A percentile compares a stretch with the other conserved stretches of the same genome.
These are phyloP conservation scores for Botrytis squamosa DNA, from an alignment of 2,329 filamentous ascomycete genomes.

Conservation along the genomic window DNA sequence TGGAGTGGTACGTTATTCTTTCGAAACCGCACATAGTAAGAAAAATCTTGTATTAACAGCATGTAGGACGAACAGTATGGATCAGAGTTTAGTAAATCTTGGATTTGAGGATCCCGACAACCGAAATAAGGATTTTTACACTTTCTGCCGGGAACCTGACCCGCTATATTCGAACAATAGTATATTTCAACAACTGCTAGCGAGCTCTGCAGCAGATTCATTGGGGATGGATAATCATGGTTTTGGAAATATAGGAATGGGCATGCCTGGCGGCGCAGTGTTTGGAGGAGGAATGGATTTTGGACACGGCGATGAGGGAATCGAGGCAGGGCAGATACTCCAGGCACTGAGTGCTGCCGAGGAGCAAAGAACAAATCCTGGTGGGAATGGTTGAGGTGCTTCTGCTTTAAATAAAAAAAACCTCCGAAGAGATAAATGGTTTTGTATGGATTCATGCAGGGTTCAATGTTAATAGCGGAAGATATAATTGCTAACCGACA, in stretches of 20 bases:
- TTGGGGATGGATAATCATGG: slow-evolving; percentile 27
- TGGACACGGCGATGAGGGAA: slow-evolving; percentile 35
- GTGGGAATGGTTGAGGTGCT: slow-evolving; percentile 11
- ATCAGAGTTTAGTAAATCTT: slow-evolving; percentile 40
- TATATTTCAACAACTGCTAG: slow-evolving; percentile 37
- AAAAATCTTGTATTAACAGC: slow-evolving; percentile 24
- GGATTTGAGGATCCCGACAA: slow-evolving; percentile 40
- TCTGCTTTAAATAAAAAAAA: background rate
- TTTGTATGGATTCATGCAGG: background rate
- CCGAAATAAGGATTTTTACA: slow-evolving; percentile 39
- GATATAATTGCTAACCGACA: background rate
- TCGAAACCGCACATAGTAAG: background rate
- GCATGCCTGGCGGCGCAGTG: slow-evolving; percentile 11
- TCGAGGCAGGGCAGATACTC: slow-evolving; percentile 39
- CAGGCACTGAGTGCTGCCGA: slow-evolving; percentile 37
- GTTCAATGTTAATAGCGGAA: background rate
- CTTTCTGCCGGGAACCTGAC: slow-evolving; percentile 38
- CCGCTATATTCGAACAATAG: slow-evolving; percentile 35
- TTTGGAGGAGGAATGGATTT: slow-evolving; percentile 21
- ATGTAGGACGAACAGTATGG: slow-evolving; percentile 37
- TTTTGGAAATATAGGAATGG: slow-evolving; percentile 25
- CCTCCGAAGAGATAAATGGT: background rate
- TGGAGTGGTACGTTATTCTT: slow-evolving; percentile 43
- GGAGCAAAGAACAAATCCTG: slow-evolving; percentile 24
- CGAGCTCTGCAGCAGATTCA: slow-evolving; percentile 34